Evolutionary conservation across 805 yeast species (phyloP), one percentile per base, ranked within the genome.

Genomic region (Myxozyma melibiosi): DNA sequence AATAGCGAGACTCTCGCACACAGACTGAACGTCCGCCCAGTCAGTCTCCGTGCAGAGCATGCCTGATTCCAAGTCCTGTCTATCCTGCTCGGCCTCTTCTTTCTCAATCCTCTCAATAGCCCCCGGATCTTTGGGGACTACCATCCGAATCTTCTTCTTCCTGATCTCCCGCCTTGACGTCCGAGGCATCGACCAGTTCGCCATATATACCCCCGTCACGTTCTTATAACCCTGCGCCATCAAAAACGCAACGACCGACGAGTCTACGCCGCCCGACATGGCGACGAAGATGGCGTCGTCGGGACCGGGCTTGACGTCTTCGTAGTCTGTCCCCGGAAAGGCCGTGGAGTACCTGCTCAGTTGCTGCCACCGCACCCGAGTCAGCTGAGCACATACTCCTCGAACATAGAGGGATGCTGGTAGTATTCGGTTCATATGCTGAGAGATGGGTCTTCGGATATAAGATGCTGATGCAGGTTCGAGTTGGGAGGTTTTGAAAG

Each of bases 241-340:
- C 58, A 88, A 54, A 0, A 87, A 83, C 0, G 98, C 97, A 2
- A 87, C 81, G 0, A 91, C 90, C 1, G 97, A 86, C 0, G 97
- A 91, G 71, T 94, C 99, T 0, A 94, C 98, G 0, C 99, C 99
- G 0, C 96, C 88, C 1, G 97, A 89, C 96, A 94, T 88, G 6
- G 98, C 97, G 4, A 94, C 82, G 20, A 87, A 74, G 22, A 92
- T 80, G 52, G 24, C 18, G 46, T 58, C 63, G 27, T 51, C 45
- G 3, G 57, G 49, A 6, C 25, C 28, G 8, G 60, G 60, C 14
- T 22, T 30, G n/a, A 38, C 53, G 28, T 49, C 58, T 24, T 33
- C 39, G 28, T 57, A 57, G 18, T 35, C 41, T 7, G 31, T 16
- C 27, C 7, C 8, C 6, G 51, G 34, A 20, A 35, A 35, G 4